Evolutionary conservation across 2,329 filamentous ascomycete genomes (phyloP).

Genomic region (Fusarium floridanum): DNA sequence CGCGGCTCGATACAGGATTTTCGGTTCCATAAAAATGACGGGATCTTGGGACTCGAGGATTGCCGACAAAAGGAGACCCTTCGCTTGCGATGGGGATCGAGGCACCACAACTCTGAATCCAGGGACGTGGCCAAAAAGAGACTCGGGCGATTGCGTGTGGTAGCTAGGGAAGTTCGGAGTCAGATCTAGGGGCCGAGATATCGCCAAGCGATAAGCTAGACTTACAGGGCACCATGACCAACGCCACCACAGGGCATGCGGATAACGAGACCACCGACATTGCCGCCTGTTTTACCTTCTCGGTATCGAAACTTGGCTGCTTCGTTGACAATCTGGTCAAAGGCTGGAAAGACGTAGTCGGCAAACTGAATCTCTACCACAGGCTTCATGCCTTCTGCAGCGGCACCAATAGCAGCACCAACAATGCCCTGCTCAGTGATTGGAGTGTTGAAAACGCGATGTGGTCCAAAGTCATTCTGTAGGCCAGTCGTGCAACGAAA

Average conservation of each 20-base stretch:
- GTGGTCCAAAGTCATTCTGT: conserved; percentile 83
- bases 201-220: background rate
- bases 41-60: conserved; percentile 82
- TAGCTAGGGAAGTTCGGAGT: conserved; percentile 57
- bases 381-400: conserved; percentile 89
- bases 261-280: conserved; percentile 82
- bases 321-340: conserved; percentile 94
- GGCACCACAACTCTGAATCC: conserved; percentile 89
- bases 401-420: conserved; percentile 89
- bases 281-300: conserved; percentile 67
- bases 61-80: conserved; percentile 81
- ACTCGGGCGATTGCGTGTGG: conserved; percentile 89
- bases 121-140: conserved; percentile 88
- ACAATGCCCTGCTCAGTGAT: conserved; percentile 92
- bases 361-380: conserved; percentile 96
- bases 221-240: conserved; percentile 80
- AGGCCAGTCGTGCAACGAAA: conserved; percentile 93
- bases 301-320: conserved; percentile 88
- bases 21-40: conserved; percentile 92
- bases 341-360: conserved; percentile 91
- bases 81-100: conserved; percentile 85
- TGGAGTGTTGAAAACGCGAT: conserved; percentile 95
- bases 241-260: conserved; percentile 91
- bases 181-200: background rate
- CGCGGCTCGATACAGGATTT: conserved; percentile 90